These are phyloP conservation scores for Coemansia sp. DNA, from an alignment of 192 early-diverging fungal species.

Conservation along the genomic window DNA sequence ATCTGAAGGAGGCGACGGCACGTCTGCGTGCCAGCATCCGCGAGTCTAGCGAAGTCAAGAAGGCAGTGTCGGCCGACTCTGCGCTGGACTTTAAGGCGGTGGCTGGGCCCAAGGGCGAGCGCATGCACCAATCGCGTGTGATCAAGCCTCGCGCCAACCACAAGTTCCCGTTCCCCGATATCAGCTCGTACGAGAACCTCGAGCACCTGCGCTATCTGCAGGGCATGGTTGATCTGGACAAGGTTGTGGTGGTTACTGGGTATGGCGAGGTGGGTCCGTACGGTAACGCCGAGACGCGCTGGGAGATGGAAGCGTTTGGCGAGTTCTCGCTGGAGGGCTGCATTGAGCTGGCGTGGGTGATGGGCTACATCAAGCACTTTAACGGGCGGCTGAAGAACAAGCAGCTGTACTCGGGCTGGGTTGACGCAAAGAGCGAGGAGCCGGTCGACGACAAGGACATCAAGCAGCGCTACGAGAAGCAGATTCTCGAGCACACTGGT, in stretches of 20 bases:
- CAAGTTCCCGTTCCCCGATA: slow-evolving; percentile 64
- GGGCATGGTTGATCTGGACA: slow-evolving; percentile 87
- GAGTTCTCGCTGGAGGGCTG: slow-evolving; percentile 59
- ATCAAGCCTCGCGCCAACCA: slow-evolving; percentile 78
- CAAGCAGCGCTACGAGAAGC: slow-evolving; percentile 90
- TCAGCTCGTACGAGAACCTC: slow-evolving; percentile 68
- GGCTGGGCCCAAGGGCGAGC: slow-evolving; percentile 69
- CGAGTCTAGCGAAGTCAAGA: slow-evolving; percentile 84
- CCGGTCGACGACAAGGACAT: slow-evolving; percentile 86
- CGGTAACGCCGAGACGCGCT: slow-evolving; percentile 87
- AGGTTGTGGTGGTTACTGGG: slow-evolving; percentile 90
- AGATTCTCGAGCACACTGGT: slow-evolving; percentile 88
- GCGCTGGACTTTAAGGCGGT: slow-evolving; percentile 76
- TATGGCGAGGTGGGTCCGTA: slow-evolving; percentile 91
- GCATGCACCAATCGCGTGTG: slow-evolving; percentile 60
- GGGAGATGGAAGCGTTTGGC: slow-evolving; percentile 94
- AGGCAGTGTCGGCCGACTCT: slow-evolving; percentile 76
- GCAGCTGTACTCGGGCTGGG: slow-evolving; percentile 82
- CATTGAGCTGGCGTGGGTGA: slow-evolving; percentile 96
- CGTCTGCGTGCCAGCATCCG: slow-evolving; percentile 74
- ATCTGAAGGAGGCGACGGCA: slow-evolving; percentile 66
- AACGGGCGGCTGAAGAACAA: slow-evolving; percentile 76
- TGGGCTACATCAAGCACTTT: slow-evolving; percentile 91
- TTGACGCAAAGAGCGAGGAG: slow-evolving; percentile 81
- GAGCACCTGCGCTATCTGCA: slow-evolving; percentile 64